Evolutionary conservation across 2,329 filamentous ascomycete species (phyloP).

Genomic region (Neocatenulostroma microsporum): DNA sequence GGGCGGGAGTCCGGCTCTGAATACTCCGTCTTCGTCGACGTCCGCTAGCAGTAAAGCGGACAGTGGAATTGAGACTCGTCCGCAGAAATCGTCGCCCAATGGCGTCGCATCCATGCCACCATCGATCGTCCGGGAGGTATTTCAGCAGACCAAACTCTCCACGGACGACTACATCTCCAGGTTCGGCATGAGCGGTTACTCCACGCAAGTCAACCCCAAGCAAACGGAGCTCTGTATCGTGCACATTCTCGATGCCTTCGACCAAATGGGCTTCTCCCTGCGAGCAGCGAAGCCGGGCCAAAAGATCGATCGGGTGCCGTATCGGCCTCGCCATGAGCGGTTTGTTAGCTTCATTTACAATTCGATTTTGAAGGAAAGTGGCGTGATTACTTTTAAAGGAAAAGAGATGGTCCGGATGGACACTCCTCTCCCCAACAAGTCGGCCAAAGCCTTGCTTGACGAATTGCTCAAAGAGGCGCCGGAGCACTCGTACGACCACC

Average conservation of each 20-base stretch:
- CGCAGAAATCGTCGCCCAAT: no score
- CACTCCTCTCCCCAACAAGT: neutral
- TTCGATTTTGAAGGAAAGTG: neutral
- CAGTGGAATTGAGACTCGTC: no score
- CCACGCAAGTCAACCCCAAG: neutral
- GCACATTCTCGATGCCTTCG: neutral
- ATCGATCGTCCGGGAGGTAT: no score
- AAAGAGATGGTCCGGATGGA: neutral
- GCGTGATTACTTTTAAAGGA: neutral
- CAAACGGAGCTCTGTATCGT: neutral
- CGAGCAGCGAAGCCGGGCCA: neutral
- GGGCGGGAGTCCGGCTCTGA: no score
- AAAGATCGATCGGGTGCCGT: neutral
- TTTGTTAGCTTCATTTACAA: neutral
- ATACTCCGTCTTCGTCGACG: no score
- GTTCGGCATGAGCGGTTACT: neutral
- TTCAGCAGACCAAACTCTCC: no score
- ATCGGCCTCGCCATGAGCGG: neutral
- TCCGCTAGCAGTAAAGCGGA: no score
- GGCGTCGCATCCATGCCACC: no score
- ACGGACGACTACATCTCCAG: no score
- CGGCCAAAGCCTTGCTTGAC: neutral
- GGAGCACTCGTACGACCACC: conserved; percentile 1
- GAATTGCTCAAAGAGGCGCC: neutral
- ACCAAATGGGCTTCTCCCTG: neutral